Evolutionary conservation across 352 stramenopile species (phyloP).

Genomic region (Phytopythium helicoides): DNA sequence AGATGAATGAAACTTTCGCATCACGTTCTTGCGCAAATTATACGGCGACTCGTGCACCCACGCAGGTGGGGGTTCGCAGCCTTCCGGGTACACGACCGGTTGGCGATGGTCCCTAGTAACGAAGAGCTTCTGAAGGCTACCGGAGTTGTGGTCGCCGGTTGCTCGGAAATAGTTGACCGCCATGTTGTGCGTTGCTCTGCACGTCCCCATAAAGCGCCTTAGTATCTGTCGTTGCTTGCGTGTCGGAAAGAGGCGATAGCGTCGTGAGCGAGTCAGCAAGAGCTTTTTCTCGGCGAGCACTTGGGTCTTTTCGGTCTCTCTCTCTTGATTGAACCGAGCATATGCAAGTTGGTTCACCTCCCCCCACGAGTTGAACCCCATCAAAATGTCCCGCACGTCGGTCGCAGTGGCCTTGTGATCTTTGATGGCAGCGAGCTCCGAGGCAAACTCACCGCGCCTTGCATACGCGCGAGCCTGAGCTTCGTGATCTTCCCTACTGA

Average conservation of each 20-base stretch:
- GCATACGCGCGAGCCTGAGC: not conserved
- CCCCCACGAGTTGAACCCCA: not conserved
- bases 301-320: not conserved
- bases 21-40: not conserved
- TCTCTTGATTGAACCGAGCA: no score
- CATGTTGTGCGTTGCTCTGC: not conserved
- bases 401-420: not conserved
- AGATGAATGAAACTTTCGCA: not conserved
- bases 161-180: constrained; percentile 1
- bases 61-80: not conserved
- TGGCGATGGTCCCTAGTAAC: not conserved
- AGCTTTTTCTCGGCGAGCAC: not conserved
- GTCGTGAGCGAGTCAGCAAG: not conserved
- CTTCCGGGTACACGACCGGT: not conserved
- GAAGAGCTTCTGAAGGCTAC: not conserved
- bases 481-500: not conserved
- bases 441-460: not conserved
- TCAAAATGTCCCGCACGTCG: not conserved
- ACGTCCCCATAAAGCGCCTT: not conserved
- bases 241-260: not conserved
- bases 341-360: not conserved
- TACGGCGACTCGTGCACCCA: not conserved
- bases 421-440: not conserved
- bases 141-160: not conserved
- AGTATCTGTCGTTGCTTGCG: not conserved